phyloP scores from a whole-genome alignment of 2,329 filamentous ascomycete species.

The Aspergillus clavatus region DNA sequence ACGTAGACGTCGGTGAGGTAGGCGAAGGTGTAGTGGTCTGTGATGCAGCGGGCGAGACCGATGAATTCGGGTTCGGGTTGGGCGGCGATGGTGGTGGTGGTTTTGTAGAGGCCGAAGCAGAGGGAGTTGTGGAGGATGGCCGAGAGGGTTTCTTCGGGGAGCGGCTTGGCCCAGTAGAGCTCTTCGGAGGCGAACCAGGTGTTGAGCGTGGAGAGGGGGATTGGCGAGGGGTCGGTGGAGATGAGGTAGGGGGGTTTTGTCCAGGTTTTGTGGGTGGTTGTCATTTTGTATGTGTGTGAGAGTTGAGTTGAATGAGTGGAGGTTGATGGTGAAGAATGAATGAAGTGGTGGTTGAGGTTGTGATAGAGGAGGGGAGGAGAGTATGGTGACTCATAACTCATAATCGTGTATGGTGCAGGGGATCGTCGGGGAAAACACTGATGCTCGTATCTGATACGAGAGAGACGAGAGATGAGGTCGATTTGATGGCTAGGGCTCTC shows the following conservation, averaged over 20 bases:
- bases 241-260: slow-evolving; percentile 30
- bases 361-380: too few species aligned
- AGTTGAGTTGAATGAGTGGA: too few species aligned
- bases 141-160: slow-evolving; percentile 47
- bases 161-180: slow-evolving; percentile 57
- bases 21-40: slow-evolving; percentile 63
- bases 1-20: slow-evolving; percentile 69
- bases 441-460: too few species aligned
- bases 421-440: too few species aligned
- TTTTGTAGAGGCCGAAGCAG: slow-evolving; percentile 54
- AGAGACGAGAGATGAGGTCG: too few species aligned
- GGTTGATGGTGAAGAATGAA: too few species aligned
- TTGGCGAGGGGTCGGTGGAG: slow-evolving; percentile 55
- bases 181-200: slow-evolving; percentile 53
- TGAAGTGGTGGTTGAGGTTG: too few species aligned
- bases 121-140: slow-evolving; percentile 55
- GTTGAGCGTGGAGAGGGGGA: slow-evolving; percentile 54
- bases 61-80: slow-evolving; percentile 41
- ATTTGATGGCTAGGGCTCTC: too few species aligned
- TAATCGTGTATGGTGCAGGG: too few species aligned
- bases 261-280: slow-evolving; percentile 7
- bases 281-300: not conserved
- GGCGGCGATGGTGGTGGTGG: too few species aligned
- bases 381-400: too few species aligned
- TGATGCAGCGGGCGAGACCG: slow-evolving; percentile 61